Evolutionary conservation across 2,329 filamentous ascomycete species (phyloP).

Genomic region (Rhynchosporium secalis): DNA sequence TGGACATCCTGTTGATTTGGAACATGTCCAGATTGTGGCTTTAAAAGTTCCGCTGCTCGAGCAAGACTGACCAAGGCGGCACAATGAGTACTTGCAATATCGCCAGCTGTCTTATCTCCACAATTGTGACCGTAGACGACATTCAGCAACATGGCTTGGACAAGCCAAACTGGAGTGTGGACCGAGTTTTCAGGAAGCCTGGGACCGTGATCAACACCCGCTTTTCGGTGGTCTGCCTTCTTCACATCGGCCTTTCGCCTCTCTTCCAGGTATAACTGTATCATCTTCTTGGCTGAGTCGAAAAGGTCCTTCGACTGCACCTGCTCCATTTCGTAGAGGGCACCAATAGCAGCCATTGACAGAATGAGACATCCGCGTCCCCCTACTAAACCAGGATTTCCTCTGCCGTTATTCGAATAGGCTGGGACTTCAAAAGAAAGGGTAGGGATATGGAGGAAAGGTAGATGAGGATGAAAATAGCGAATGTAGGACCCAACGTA

Average conservation of each 20-base stretch:
- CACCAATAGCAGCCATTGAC: constrained; percentile 82
- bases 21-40: constrained; percentile 41
- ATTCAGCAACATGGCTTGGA: constrained; percentile 95
- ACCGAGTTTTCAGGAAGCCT: constrained; percentile 59
- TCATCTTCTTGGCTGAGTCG: constrained; percentile 93
- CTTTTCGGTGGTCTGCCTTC: constrained; percentile 58
- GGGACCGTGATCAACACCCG: constrained; percentile 49
- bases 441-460: constrained; percentile 91
- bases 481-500: constrained; percentile 88
- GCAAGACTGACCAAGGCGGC: constrained; percentile 88
- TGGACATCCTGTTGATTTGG: constrained; percentile 44
- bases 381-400: constrained; percentile 61
- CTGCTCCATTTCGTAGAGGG: constrained; percentile 84
- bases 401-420: constrained; percentile 61
- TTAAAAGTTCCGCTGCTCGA: constrained; percentile 77
- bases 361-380: constrained; percentile 85
- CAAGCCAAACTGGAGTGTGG: constrained; percentile 87
- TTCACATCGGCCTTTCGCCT: constrained; percentile 80
- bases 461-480: constrained; percentile 90
- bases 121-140: constrained; percentile 95
- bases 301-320: constrained; percentile 81
- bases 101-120: constrained; percentile 84
- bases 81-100: constrained; percentile 91
- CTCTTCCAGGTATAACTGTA: constrained; percentile 89
- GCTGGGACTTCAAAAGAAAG: constrained; percentile 83